Conservation (phyloP, 108 stramenopile genomes). For the Cyclotella atomus region DNA sequence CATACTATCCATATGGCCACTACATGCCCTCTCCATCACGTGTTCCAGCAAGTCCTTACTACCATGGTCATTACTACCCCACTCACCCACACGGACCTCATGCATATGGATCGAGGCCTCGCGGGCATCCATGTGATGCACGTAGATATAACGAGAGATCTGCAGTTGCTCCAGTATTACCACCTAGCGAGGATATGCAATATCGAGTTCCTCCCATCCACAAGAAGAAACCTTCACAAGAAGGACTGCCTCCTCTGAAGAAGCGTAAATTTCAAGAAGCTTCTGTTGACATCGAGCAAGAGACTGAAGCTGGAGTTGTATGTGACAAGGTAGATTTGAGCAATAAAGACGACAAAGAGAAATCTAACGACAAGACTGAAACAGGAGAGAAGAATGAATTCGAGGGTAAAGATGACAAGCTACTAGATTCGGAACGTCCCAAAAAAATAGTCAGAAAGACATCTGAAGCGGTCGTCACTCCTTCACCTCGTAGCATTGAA, state of each 20-base stretch:
- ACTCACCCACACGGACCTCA: too few relatives aligned
- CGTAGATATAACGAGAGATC: background rate
- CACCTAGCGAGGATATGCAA: background rate
- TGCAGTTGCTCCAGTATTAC: background rate
- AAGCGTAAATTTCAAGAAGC: too few relatives aligned
- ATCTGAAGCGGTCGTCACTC: background rate
- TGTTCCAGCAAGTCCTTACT: background rate
- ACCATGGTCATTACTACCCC: slow-evolving; percentile 3
- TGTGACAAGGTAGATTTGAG: background rate
- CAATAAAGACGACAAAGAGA: background rate
- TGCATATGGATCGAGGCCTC: background rate
- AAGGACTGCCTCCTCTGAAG: too few relatives aligned
- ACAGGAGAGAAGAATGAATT: background rate
- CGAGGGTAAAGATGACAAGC: background rate
- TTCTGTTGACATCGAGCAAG: too few relatives aligned
- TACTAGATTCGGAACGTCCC: background rate
- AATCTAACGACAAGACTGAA: background rate
- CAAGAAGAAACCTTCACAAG: too few relatives aligned
- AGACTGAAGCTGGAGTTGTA: too few relatives aligned
- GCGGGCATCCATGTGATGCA: background rate
- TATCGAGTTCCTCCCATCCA: too few relatives aligned
- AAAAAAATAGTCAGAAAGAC: background rate
- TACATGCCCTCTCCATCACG: background rate
- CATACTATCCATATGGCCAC: slow-evolving; percentile 2
- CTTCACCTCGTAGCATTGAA: slow-evolving; percentile 21